These are phyloP conservation scores for Lactarius trivialis DNA, from an alignment of 768 basidiomycete species.

Conservation along the genomic window DNA sequence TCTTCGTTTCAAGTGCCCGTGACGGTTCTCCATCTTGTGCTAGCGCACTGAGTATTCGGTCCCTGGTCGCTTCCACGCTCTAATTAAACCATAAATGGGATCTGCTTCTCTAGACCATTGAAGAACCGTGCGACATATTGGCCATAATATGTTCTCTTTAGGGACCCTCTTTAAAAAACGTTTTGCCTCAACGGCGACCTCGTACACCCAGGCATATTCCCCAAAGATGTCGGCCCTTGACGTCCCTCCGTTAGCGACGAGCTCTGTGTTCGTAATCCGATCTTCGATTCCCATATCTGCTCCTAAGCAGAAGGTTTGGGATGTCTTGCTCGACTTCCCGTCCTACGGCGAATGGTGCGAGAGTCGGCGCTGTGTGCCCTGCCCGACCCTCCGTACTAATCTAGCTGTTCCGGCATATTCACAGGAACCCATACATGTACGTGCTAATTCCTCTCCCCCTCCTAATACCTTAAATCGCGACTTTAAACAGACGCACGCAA, in stretches of 20 bases:
- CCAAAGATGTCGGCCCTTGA: neutral
- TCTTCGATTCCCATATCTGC: conserved; percentile 11
- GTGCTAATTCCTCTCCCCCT: neutral
- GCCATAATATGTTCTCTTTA: no score
- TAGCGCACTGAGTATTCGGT: neutral
- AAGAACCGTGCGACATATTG: no score
- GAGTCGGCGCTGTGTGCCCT: neutral
- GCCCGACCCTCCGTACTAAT: neutral
- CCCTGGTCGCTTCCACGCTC: neutral
- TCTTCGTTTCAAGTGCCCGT: no score
- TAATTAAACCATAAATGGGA: no score
- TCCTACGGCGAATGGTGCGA: conserved; percentile 13
- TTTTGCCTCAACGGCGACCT: neutral
- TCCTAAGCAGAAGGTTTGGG: conserved; percentile 11
- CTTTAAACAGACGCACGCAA: neutral
- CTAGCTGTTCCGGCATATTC: neutral
- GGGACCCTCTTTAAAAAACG: no score
- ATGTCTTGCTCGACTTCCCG: conserved; percentile 10
- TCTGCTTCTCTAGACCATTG: no score
- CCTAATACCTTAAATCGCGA: no score
- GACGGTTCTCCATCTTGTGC: no score
- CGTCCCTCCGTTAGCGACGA: neutral
- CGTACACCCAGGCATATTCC: neutral
- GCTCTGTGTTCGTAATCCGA: conserved; percentile 3
- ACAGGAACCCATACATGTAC: conserved; percentile 14